Evolutionary conservation across 2,329 filamentous ascomycete genomes (phyloP).

Genomic region (Colletotrichum somersetense): DNA sequence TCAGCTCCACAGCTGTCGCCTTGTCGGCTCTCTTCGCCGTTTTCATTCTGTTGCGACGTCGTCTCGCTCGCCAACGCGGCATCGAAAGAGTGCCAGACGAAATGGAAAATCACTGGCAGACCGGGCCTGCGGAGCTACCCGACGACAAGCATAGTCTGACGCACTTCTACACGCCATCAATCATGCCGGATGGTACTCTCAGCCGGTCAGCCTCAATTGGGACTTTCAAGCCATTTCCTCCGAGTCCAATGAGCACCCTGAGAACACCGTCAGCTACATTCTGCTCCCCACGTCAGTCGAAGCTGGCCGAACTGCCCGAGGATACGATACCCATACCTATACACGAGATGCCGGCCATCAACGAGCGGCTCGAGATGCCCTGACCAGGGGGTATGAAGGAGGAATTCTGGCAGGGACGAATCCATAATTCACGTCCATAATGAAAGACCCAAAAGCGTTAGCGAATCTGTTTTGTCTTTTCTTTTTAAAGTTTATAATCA

Average conservation of each 20-base stretch:
- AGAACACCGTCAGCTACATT: conserved; percentile 16
- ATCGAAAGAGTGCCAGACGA: not conserved
- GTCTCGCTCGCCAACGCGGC: not conserved
- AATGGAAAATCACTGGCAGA: not conserved
- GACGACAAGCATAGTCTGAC: conserved; percentile 20
- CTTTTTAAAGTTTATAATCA: not conserved
- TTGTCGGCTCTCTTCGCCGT: conserved; percentile 1
- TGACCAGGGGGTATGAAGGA: not conserved
- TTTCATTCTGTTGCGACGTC: conserved; percentile 16
- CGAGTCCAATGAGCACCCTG: conserved; percentile 27
- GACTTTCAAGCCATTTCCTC: not conserved
- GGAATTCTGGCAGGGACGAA: too few relatives aligned
- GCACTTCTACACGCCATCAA: not conserved
- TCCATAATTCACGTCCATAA: not conserved
- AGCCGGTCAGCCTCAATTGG: not conserved
- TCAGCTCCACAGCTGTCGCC: conserved; percentile 2
- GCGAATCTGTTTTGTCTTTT: not conserved
- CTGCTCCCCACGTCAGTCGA: not conserved
- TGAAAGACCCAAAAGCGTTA: not conserved
- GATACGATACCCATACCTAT: conserved; percentile 16
- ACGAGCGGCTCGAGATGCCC: conserved; percentile 20
- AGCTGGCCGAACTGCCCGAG: conserved; percentile 18
- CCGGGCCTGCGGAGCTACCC: conserved; percentile 9
- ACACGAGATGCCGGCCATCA: conserved; percentile 34
- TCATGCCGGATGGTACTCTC: not conserved